Conservation (phyloP, 352 stramenopile species). For the Lagenidium giganteum region DNA sequence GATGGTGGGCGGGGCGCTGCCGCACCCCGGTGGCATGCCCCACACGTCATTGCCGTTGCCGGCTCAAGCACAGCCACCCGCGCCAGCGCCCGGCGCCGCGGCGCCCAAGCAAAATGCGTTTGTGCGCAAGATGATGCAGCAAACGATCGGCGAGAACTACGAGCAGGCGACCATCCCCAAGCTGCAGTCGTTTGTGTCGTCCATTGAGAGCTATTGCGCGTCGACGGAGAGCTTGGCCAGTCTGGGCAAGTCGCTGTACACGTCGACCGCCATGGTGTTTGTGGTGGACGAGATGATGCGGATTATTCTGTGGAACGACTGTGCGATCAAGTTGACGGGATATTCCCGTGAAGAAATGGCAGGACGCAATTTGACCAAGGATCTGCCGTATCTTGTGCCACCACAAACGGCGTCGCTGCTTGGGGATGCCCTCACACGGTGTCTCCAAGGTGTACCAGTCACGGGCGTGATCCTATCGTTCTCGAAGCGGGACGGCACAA, state of each 20-base stretch:
- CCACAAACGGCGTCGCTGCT: slow-evolving; percentile 43
- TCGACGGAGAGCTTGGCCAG: slow-evolving; percentile 74
- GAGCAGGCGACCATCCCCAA: slow-evolving; percentile 62
- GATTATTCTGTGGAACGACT: slow-evolving; percentile 85
- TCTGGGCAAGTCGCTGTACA: slow-evolving; percentile 81
- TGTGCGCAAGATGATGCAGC: slow-evolving; percentile 69
- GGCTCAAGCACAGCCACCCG: not conserved
- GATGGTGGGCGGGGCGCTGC: too few species aligned
- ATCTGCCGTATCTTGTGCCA: slow-evolving; percentile 67
- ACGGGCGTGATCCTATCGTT: slow-evolving; percentile 57
- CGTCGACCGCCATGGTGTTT: slow-evolving; percentile 68
- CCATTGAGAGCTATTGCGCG: slow-evolving; percentile 71
- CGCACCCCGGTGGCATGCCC: too few species aligned
- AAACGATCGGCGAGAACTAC: slow-evolving; percentile 72
- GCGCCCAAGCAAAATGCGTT: slow-evolving; percentile 30
- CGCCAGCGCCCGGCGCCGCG: not conserved
- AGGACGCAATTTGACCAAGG: slow-evolving; percentile 59
- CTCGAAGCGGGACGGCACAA: slow-evolving; percentile 44
- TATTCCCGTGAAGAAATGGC: slow-evolving; percentile 81
- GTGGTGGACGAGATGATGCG: slow-evolving; percentile 81
- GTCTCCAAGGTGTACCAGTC: slow-evolving; percentile 45
- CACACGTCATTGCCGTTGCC: not conserved
- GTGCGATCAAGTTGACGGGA: slow-evolving; percentile 62
- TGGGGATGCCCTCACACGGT: slow-evolving; percentile 53
- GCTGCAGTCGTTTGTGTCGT: slow-evolving; percentile 68